A percentile compares a stretch with the other conserved stretches of the same genome.
phyloP scores from a whole-genome alignment of 345 rosid genomes.

The Brassica cretica region DNA sequence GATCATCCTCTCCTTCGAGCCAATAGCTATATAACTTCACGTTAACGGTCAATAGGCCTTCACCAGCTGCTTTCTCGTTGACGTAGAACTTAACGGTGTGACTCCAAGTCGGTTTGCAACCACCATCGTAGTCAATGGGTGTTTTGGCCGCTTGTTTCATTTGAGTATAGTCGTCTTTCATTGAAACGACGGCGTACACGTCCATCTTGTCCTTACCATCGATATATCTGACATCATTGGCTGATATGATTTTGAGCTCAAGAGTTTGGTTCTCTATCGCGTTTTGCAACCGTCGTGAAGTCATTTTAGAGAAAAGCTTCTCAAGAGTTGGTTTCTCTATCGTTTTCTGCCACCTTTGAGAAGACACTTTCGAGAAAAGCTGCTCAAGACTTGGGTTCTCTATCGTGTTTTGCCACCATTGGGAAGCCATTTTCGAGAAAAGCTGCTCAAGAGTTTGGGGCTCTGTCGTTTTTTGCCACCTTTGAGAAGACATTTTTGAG shows the following conservation, averaged over 20 bases:
- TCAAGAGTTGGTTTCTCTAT: background rate
- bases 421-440: background rate
- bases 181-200: constrained; percentile 55
- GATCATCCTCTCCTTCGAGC: constrained; percentile 50
- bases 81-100: constrained; percentile 55
- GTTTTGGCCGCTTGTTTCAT: constrained; percentile 45
- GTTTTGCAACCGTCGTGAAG: background rate
- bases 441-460: background rate
- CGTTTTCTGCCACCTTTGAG: background rate
- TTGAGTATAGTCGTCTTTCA: constrained; percentile 44
- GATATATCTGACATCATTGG: constrained; percentile 29
- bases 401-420: background rate
- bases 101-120: constrained; percentile 64
- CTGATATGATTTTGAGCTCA: background rate
- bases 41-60: constrained; percentile 43
- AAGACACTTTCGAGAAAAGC: background rate
- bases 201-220: constrained; percentile 58
- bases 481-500: background rate
- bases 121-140: constrained; percentile 45
- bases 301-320: background rate
- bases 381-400: background rate
- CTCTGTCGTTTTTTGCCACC: background rate
- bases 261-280: background rate
- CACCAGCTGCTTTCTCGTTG: constrained; percentile 41
- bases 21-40: constrained; percentile 47